These are phyloP conservation scores for Suillus variegatus DNA, from an alignment of 768 basidiomycete species.

Conservation along the genomic window DNA sequence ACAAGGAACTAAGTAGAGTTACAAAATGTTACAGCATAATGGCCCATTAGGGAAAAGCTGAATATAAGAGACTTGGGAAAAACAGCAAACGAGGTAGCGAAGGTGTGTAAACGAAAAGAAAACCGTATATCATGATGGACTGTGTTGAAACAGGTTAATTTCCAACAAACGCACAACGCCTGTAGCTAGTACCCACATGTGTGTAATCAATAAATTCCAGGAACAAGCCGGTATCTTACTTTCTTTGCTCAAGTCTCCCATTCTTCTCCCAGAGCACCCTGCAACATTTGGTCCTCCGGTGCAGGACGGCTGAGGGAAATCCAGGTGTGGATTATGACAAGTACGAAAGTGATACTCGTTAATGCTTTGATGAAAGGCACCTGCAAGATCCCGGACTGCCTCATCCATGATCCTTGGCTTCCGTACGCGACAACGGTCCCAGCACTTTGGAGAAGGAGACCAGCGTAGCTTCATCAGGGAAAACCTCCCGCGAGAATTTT, in stretches of 20 bases:
- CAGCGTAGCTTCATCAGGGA: slow-evolving; percentile 29
- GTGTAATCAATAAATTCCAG: slow-evolving; percentile 28
- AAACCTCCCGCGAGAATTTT: too few relatives aligned
- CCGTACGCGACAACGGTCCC: slow-evolving; percentile 9
- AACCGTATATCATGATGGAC: too few relatives aligned
- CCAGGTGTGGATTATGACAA: not conserved
- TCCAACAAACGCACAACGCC: too few relatives aligned
- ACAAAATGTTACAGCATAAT: too few relatives aligned
- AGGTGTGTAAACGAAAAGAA: too few relatives aligned
- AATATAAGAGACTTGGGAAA: too few relatives aligned
- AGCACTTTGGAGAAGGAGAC: slow-evolving; percentile 8
- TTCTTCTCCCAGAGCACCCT: slow-evolving; percentile 29
- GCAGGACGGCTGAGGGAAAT: not conserved
- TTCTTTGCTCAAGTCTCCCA: slow-evolving; percentile 34
- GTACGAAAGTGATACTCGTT: not conserved
- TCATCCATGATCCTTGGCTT: slow-evolving; percentile 15
- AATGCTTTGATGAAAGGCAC: not conserved
- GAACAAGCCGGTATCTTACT: slow-evolving; percentile 34
- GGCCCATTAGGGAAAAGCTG: too few relatives aligned
- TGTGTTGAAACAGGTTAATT: too few relatives aligned
- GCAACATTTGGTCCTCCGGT: slow-evolving; percentile 33
- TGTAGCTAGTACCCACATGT: too few relatives aligned
- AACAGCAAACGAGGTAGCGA: too few relatives aligned
- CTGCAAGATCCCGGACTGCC: slow-evolving; percentile 11
- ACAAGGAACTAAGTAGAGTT: too few relatives aligned